Percentiles rank a stretch among this genome's conserved stretches.
Evolutionary conservation across 768 basidiomycete genomes (phyloP).

Genomic region (Lanmaoa pseudosensibilis): DNA sequence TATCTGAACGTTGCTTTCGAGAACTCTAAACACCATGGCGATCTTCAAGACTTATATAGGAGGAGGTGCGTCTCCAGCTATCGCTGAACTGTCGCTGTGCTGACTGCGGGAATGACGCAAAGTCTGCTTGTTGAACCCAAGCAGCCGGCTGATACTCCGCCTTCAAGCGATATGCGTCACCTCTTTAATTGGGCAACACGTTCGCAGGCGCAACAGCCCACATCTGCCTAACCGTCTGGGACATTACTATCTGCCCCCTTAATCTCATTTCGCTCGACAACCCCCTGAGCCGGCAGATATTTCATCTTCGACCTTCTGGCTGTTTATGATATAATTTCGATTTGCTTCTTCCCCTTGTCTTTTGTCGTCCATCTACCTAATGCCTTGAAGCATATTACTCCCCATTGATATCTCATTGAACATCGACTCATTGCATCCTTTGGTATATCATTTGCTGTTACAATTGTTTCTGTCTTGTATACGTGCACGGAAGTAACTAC

Average conservation of each 20-base stretch:
- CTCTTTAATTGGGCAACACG: conserved; percentile 78
- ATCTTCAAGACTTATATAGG: conserved; percentile 81
- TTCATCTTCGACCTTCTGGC: conserved; percentile 16
- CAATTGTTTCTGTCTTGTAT: conserved; percentile 30
- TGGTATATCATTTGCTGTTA: conserved; percentile 34
- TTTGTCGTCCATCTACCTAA: conserved; percentile 30
- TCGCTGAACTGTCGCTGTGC: background rate
- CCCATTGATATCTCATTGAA: conserved; percentile 26
- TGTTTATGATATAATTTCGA: conserved; percentile 31
- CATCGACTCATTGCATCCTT: conserved; percentile 27
- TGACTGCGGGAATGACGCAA: conserved; percentile 1
- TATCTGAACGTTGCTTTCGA: conserved; percentile 75
- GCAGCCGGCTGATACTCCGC: conserved; percentile 70
- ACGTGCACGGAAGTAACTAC: conserved; percentile 25
- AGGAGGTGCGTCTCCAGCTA: conserved; percentile 56
- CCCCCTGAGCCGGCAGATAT: conserved; percentile 11
- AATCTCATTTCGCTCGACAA: conserved; percentile 3
- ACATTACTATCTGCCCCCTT: conserved; percentile 20
- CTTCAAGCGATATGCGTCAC: conserved; percentile 69
- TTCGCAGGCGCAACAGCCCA: conserved; percentile 43
- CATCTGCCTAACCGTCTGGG: conserved; percentile 32
- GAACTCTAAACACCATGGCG: conserved; percentile 73
- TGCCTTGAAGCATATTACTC: conserved; percentile 19
- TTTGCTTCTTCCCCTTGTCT: conserved; percentile 20
- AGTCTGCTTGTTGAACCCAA: conserved; percentile 84